Base-by-base conservation (phyloP, 331 rosid species). In the Ulmus americana region DNA sequence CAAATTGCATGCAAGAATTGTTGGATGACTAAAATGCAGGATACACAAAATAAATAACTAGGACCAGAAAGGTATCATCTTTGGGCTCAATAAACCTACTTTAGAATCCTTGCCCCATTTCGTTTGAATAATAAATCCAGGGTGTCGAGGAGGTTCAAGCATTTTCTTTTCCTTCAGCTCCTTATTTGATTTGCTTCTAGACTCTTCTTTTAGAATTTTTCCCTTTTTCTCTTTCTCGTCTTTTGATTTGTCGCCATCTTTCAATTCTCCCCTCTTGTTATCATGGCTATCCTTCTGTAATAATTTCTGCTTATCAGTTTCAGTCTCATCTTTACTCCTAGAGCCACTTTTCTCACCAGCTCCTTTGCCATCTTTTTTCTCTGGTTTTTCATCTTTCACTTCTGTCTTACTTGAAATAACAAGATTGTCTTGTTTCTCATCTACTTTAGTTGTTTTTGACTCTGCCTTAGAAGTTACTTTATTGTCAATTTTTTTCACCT, bases 101-200 rank as follows among this genome's bases (percentile, higher is more conserved):
- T 90, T 94, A 55, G 87, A 85, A 66, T 84, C 97, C 76, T 82
- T 87, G 71, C 79, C 69, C 55, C 70, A 53, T 70, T 80, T 89
- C 5, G 99, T 79, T 73, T 78, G 86, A 65, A 94, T 74, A 74
- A 94, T 81, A 47, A 87, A 82, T 63, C 99, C 99, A 40, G 97
- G 84, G 82, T 88, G 96, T 49, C 97, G 88, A 69, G 97, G 99
- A 82, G 87, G 85, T 75, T 94, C 99, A 67, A 83, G 64, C 81
- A 82, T 94, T 64, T 68, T 85, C 78, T 77, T 86, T 61, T 89
- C 98, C 73, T 89, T 89, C 64, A 70, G 50, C 61, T 86, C 94
- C 69, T 79, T 92, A 79, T 61, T 81, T 65, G 84, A 67, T 83
- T 88, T 89, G 84, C 76, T 75, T 80, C 77, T 86, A 61, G 82